Evolutionary conservation across 805 yeast species (phyloP).

Genomic region (Kodamaea jinghongensis): DNA sequence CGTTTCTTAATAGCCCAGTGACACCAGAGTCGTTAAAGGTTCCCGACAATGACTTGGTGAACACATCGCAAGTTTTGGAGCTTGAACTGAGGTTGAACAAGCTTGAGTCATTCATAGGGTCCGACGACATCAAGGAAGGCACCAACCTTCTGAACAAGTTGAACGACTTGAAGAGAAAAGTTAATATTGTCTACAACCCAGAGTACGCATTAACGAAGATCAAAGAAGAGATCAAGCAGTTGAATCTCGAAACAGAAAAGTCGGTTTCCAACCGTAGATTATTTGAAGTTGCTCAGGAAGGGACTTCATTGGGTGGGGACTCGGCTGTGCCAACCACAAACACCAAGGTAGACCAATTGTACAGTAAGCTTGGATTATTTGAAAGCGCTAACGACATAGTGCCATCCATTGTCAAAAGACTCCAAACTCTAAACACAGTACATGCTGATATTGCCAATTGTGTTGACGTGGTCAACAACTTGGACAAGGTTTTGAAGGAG

Average conservation of each 20-base stretch:
- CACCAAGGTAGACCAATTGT: conserved; percentile 24
- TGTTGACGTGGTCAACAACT: conserved; percentile 20
- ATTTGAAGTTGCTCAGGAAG: conserved; percentile 9
- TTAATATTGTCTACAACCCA: conserved; percentile 35
- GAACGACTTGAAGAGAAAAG: conserved; percentile 31
- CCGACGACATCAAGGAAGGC: conserved; percentile 8
- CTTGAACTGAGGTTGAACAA: conserved; percentile 25
- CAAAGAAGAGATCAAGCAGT: conserved; percentile 21
- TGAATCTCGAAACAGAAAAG: conserved; percentile 27
- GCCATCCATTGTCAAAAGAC: conserved; percentile 27
- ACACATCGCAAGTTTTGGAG: conserved; percentile 15
- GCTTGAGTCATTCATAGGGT: conserved; percentile 25
- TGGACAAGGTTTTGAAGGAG: conserved; percentile 27
- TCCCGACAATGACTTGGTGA: background rate
- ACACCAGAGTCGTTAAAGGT: conserved; percentile 1
- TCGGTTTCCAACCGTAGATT: conserved; percentile 15
- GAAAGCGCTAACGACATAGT: conserved; percentile 19
- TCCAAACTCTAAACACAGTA: conserved; percentile 30
- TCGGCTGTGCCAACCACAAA: background rate
- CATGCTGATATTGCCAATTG: conserved; percentile 33
- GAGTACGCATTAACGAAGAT: conserved; percentile 26
- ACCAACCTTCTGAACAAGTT: conserved; percentile 24
- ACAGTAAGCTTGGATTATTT: conserved; percentile 24
- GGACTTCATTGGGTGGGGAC: background rate
- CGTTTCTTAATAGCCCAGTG: conserved; percentile 1